Conservation (phyloP, 1,139 yeast species). For the Saccharomyces hybrid region DNA sequence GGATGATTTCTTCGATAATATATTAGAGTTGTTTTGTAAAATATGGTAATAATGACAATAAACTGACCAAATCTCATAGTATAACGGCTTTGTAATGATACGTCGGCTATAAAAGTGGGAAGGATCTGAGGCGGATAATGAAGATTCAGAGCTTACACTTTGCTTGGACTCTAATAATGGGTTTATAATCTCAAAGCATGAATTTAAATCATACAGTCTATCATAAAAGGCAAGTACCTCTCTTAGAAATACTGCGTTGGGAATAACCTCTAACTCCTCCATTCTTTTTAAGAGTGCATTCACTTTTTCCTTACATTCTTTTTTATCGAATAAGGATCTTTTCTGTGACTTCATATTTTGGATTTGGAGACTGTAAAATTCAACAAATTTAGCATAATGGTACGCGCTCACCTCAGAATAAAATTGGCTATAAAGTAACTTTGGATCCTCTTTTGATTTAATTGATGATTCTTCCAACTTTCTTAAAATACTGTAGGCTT, state of each 20-base stretch:
- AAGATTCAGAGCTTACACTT: neutral
- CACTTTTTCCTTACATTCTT: conserved; percentile 7
- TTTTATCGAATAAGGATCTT: neutral
- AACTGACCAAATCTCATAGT: conserved; percentile 25
- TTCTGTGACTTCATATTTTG: conserved; percentile 2
- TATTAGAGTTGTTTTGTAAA: conserved; percentile 2
- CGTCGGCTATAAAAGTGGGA: conserved; percentile 14
- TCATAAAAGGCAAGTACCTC: conserved; percentile 20
- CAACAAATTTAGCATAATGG: conserved; percentile 26
- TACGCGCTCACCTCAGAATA: conserved; percentile 20
- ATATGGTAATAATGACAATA: conserved; percentile 20
- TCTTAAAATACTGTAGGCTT: conserved; percentile 16
- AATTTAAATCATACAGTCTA: conserved; percentile 13
- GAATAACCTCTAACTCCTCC: conserved; percentile 8
- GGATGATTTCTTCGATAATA: neutral
- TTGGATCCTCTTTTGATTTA: neutral
- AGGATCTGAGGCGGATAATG: neutral
- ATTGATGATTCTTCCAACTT: conserved; percentile 13
- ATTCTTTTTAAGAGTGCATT: conserved; percentile 11
- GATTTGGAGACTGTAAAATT: conserved; percentile 15
- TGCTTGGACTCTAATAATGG: conserved; percentile 11
- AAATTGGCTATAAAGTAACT: conserved; percentile 1
- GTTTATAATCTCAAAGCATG: conserved; percentile 21
- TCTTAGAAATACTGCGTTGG: conserved; percentile 17
- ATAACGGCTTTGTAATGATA: conserved; percentile 17